phyloP scores from a whole-genome alignment of 495 filamentous ascomycete genomes.

The Apiosordaria backusii region DNA sequence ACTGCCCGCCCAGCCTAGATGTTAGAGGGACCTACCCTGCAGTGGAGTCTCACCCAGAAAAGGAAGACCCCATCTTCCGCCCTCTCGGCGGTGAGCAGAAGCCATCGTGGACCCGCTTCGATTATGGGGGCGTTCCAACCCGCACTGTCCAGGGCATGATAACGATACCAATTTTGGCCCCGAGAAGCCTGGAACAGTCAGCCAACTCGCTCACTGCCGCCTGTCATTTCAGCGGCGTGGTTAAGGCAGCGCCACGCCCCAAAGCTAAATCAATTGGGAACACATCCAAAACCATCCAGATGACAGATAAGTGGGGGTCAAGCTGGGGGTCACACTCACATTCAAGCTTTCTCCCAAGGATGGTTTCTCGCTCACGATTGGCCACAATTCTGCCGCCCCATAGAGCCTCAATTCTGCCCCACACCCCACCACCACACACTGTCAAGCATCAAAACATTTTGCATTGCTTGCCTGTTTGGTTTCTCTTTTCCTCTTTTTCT shows the following conservation, averaged over 20 bases:
- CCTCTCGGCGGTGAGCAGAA: background rate
- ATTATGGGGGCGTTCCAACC: background rate
- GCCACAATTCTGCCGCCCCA: conserved; percentile 4
- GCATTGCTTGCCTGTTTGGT: no score
- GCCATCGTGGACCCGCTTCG: conserved; percentile 1
- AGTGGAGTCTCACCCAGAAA: conserved; percentile 1
- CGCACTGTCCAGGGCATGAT: background rate
- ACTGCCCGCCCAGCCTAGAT: background rate
- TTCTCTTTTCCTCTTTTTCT: conserved; percentile 6
- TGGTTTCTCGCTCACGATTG: background rate
- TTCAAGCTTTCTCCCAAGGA: background rate
- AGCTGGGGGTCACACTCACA: no score
- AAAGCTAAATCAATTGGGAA: no score
- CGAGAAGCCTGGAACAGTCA: no score
- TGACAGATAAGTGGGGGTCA: background rate
- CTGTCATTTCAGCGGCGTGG: background rate
- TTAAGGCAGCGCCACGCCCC: no score
- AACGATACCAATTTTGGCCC: background rate
- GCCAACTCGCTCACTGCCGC: background rate
- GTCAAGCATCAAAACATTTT: no score
- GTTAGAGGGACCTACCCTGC: background rate
- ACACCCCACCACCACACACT: background rate
- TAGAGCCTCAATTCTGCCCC: conserved; percentile 14
- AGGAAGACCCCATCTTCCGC: conserved; percentile 1
- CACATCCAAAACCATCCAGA: no score